Base-by-base conservation (phyloP, 2,329 filamentous ascomycete species). In the Pezicula neosporulosa region DNA sequence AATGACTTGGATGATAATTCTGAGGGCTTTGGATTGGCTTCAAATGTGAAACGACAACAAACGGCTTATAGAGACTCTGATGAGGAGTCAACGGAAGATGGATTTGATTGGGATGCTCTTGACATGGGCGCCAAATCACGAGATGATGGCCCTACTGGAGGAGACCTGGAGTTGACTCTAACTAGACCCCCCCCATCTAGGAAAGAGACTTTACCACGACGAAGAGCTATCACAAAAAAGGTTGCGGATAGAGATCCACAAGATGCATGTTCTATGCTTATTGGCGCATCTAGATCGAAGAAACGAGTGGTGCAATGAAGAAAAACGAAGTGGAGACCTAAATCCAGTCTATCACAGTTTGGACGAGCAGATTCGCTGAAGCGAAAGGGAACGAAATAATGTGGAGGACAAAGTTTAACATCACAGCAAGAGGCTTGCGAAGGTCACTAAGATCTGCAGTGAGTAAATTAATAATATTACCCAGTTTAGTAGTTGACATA, bases 231-330 rank as follows among this genome's bases (percentile, higher is more conserved):
- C 3, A 80, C 68, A 21, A 78, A 73, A 73, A 55, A 69, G 70
- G 41, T 71, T 67, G 13, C 82, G 92, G 18, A 67, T 94, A 28
- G 80, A 90, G 47, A 77, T 91, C n/a, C 94, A 99, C 68, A 96
- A 93, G 68, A 76, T 85, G 55, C 92, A 99, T 70, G 58, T 97
- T 0, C 72, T 97, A 13, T 96, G 90, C 65, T 76, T 99, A 2
- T 70, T 99, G 15, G 82, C 84, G 9, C 90, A 97, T 68, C 79
- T 86, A 15, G 80, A 88, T 58, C 76, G 83, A 51, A 83, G 92
- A 50, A 99, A 97, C 64, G 75, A 81, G 49, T 97, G 93, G 90
- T 97, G 92, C 70, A 96, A 96, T 62, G 86, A 93, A 64, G 61
- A 72, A 13, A 71, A 78, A 51, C 81, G n/a, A n/a, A n/a, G n/a